phyloP scores from a whole-genome alignment of 1,284 basidiomycete genomes.

The Phellopilus nigrolimitatus region DNA sequence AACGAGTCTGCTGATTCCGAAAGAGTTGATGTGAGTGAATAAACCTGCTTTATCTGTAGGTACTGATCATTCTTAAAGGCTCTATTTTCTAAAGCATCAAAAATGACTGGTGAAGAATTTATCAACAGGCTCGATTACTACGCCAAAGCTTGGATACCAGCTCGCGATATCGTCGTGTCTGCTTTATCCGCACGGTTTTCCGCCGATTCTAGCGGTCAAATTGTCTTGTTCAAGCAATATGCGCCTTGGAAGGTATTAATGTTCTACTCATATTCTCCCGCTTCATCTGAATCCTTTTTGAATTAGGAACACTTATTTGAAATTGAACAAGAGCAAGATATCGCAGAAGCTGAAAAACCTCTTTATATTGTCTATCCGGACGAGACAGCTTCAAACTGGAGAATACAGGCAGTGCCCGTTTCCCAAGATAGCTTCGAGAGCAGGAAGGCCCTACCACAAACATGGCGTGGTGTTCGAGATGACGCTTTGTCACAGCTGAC shows the following conservation, averaged over 20 bases:
- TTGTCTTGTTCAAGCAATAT: slow-evolving; percentile 80
- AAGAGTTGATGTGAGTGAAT: slow-evolving; percentile 61
- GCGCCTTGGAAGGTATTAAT: slow-evolving; percentile 96
- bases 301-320: slow-evolving; percentile 87
- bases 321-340: slow-evolving; percentile 59
- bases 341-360: slow-evolving; percentile 46
- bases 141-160: slow-evolving; percentile 88
- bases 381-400: slow-evolving; percentile 75
- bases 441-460: slow-evolving; percentile 88
- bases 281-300: neutral
- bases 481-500: slow-evolving; percentile 68
- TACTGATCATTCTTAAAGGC: slow-evolving; percentile 21
- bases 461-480: slow-evolving; percentile 91
- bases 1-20: slow-evolving; percentile 66
- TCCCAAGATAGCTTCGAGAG: slow-evolving; percentile 83
- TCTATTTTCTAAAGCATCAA: slow-evolving; percentile 56
- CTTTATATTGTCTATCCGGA: slow-evolving; percentile 94
- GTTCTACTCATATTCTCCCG: slow-evolving; percentile 35
- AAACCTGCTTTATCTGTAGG: neutral
- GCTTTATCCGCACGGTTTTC: slow-evolving; percentile 61
- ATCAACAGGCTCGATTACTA: slow-evolving; percentile 78
- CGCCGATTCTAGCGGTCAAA: slow-evolving; percentile 68
- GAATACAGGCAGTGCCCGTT: slow-evolving; percentile 89
- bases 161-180: slow-evolving; percentile 73
- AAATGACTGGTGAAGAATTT: slow-evolving; percentile 86